A percentile compares a stretch with the other conserved stretches of the same genome.
Evolutionary conservation across 345 rosid species (phyloP).

Genomic region (Corchorus capsularis): DNA sequence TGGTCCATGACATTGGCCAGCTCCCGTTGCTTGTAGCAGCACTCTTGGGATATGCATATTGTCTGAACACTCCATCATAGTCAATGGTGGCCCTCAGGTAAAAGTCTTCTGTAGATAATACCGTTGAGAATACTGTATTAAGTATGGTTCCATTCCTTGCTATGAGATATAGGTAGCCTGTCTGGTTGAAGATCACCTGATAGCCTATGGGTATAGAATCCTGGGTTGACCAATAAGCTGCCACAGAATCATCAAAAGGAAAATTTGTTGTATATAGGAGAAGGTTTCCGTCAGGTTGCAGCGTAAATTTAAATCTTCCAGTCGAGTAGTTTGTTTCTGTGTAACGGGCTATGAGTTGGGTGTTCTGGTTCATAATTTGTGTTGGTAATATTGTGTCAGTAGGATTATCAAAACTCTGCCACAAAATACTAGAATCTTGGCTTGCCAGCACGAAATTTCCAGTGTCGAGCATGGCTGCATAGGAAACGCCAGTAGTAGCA

Average conservation of each 20-base stretch:
- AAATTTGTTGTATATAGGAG: slow-evolving; percentile 25
- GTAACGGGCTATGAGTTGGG: slow-evolving; percentile 30
- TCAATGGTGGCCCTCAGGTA: slow-evolving; percentile 48
- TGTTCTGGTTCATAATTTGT: slow-evolving; percentile 31
- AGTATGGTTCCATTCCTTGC: slow-evolving; percentile 30
- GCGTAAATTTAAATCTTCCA: slow-evolving; percentile 37
- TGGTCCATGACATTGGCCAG: slow-evolving; percentile 39
- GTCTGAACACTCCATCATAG: slow-evolving; percentile 60
- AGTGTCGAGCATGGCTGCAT: slow-evolving; percentile 49
- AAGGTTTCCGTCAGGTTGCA: slow-evolving; percentile 43
- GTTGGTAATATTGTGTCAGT: slow-evolving; percentile 59
- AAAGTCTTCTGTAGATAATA: slow-evolving; percentile 24
- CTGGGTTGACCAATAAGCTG: slow-evolving; percentile 35
- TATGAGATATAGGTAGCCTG: slow-evolving; percentile 44
- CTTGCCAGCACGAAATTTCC: slow-evolving; percentile 51
- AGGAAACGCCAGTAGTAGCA: slow-evolving; percentile 27
- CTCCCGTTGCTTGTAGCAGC: slow-evolving; percentile 8
- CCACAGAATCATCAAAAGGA: slow-evolving; percentile 17
- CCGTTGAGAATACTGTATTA: background rate
- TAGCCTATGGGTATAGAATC: slow-evolving; percentile 13
- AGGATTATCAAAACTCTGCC: slow-evolving; percentile 55
- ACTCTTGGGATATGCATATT: slow-evolving; percentile 49
- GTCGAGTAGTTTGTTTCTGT: slow-evolving; percentile 32
- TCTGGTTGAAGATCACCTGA: slow-evolving; percentile 43
- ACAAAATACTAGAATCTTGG: slow-evolving; percentile 22